Base-by-base conservation (phyloP, 371 early-diverging fungal species). In the Mycotypha africana region DNA sequence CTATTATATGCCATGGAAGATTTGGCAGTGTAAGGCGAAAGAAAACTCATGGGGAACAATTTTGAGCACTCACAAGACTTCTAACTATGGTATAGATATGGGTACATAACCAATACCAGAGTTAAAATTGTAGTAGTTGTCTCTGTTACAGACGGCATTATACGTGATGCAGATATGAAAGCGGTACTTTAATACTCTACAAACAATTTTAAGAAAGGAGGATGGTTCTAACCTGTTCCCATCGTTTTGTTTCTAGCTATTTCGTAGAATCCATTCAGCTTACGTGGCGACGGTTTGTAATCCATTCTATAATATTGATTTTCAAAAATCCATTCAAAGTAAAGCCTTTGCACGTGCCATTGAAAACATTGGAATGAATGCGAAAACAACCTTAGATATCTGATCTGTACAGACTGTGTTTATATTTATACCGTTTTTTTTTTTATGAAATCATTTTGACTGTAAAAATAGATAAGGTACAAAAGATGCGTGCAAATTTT, bases 1-100 rank as follows among this genome's bases (percentile, higher is more conserved):
- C 69, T 91, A 31, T 58, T 94, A 31, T 89, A 89, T 49, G 81
- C 89, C 1, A 84, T 91, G 71, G 94, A 92, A 56, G 93, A 91
- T 45, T 56, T 91, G 15, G 86, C 85, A 20, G 88, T 94, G 72
- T 89, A 78, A 49, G 28, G 21, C 20, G 11, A 34, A 2, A 22
- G 5, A 23, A 17, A 15, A 21, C 16, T 25, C 22, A 17, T 24
- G 33, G 22, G 12, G 30, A n/a, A n/a, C n/a, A n/a, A n/a, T n/a
- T n/a, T n/a, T n/a, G n/a, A n/a, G n/a, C n/a, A n/a, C n/a, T n/a
- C n/a, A n/a, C n/a, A n/a, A n/a, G n/a, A n/a, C n/a, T n/a, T n/a
- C n/a, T n/a, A n/a, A n/a, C n/a, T n/a, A n/a, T n/a, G n/a, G n/a
- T 14, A 16, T 57, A 86, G 86, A 2, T 87, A 88, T 47, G 94